Evolutionary conservation across 1,139 yeast genomes (phyloP), one percentile per base, ranked within the genome.

Genomic region (Schwanniomyces etchellsii): DNA sequence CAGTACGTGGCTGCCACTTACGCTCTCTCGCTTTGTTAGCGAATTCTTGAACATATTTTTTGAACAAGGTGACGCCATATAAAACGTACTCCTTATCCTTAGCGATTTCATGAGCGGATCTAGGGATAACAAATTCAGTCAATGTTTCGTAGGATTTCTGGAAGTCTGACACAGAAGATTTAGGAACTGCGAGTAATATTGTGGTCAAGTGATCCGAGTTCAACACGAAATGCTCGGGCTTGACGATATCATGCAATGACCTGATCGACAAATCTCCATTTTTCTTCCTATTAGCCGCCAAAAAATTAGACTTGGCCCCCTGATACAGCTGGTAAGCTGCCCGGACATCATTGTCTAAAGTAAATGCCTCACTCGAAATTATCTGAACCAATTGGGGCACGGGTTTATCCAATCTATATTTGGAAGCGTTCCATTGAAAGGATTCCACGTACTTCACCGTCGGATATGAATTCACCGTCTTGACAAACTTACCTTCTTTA

Each of bases 231-330:
- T 93, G 86, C 36, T 80, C 80, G 4, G 89, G 82, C 35, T 74
- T 76, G 27, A 93, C 96, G 36, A 91, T 74, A 47, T 86, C 94
- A 52, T 89, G 96, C 38, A 91, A 68, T 3, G 96, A 83, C 53
- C 85, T 80, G 37, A 89, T 91, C 6, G 96, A 81, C 43, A 91
- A 70, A 55, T 93, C 96, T 35, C 99, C 99, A 29, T 82, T 83
- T 53, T 82, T 85, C 59, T 88, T 88, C 48, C 96, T 75, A 57
- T 91, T 95, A 20, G 95, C 93, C 9, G 95, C 88, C 29, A 79
- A 72, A 41, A 88, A 70, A 49, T 81, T 84, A 27, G 94, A 75
- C 58, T 81, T 85, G 29, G 97, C 96, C 28, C 77, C 70, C 47
- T 77, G 83, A 59, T 86, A 91, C 40, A 65, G 68, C 45, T 81